Evolutionary conservation across 1,284 basidiomycete genomes (phyloP).

Genomic region (Vanrija pseudolonga): DNA sequence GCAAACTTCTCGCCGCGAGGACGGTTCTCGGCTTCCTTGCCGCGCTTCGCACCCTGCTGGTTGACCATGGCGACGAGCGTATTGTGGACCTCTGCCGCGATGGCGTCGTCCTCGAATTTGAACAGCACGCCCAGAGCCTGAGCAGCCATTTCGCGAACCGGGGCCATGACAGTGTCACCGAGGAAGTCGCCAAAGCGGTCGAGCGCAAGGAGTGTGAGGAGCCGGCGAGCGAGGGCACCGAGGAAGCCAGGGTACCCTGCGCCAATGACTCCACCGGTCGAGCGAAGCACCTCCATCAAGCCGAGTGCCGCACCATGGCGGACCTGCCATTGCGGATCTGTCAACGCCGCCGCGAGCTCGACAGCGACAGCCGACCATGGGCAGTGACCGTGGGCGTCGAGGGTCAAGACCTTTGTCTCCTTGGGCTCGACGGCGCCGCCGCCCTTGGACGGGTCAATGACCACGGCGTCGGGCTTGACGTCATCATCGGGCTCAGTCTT

Average conservation of each 20-base stretch:
- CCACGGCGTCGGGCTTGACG: constrained; percentile 25
- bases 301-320: constrained; percentile 93
- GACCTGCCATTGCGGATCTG: constrained; percentile 84
- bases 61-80: constrained; percentile 90
- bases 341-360: constrained; percentile 78
- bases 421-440: constrained; percentile 40
- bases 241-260: constrained; percentile 60
- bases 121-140: constrained; percentile 90
- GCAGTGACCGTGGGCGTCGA: constrained; percentile 63
- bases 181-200: constrained; percentile 98
- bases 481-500: constrained; percentile 9
- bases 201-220: constrained; percentile 87
- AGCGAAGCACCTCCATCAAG: constrained; percentile 80
- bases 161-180: constrained; percentile 92
- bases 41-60: constrained; percentile 62
- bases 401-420: constrained; percentile 15
- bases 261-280: constrained; percentile 77
- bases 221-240: constrained; percentile 68
- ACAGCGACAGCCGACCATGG: constrained; percentile 83
- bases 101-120: constrained; percentile 74
- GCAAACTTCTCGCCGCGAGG: constrained; percentile 58
- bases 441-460: constrained; percentile 48
- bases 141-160: constrained; percentile 92
- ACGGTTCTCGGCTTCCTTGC: constrained; percentile 48
- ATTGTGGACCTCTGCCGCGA: constrained; percentile 73